These are phyloP conservation scores for Forsythia viridissima DNA, from an alignment of 257 asterid genomes.

Conservation along the genomic window DNA sequence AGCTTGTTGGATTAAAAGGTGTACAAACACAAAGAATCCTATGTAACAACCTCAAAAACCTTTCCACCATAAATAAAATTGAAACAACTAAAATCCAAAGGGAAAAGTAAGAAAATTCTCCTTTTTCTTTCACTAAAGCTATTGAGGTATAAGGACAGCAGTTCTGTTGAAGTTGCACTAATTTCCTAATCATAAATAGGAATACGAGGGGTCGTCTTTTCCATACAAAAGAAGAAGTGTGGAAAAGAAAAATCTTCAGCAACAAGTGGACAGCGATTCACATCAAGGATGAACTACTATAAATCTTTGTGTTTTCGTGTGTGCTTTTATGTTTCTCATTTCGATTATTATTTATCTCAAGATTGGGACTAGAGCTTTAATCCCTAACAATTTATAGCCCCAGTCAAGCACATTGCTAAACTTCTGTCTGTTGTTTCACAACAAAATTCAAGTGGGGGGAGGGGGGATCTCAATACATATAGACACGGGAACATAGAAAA, in stretches of 20 bases:
- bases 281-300: not conserved
- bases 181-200: not conserved
- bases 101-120: not conserved
- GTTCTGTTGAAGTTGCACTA: not conserved
- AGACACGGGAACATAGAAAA: not conserved
- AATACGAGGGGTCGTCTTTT: not conserved
- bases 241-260: not conserved
- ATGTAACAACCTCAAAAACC: constrained; percentile 42
- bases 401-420: not conserved
- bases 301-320: not conserved
- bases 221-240: not conserved
- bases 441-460: not conserved
- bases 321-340: not conserved
- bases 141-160: not conserved
- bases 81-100: not conserved
- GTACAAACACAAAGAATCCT: constrained; percentile 50
- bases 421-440: not conserved
- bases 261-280: not conserved
- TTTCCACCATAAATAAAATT: constrained; percentile 3
- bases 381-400: not conserved
- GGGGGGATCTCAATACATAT: not conserved
- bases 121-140: not conserved
- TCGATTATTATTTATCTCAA: not conserved
- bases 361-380: not conserved
- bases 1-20: constrained; percentile 15